Conservation (phyloP, 106 monocot genomes). For the Dendrobium chrysotoxum region DNA sequence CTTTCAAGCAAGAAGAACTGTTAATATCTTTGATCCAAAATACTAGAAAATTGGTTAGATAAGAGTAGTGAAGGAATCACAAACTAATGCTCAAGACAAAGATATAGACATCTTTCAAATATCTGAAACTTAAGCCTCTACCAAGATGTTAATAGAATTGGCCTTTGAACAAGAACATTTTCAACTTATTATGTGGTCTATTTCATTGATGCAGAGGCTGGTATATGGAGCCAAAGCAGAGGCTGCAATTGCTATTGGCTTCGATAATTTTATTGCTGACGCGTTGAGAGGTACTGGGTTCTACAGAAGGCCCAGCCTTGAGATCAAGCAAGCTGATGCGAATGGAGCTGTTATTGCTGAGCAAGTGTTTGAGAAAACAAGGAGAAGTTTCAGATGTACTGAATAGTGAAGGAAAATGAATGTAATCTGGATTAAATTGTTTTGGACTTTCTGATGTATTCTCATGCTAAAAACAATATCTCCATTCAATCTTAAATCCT, state of each 20-base stretch:
- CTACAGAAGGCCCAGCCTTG: constrained; percentile 70
- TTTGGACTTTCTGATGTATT: not conserved
- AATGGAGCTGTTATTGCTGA: constrained; percentile 78
- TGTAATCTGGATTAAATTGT: not conserved
- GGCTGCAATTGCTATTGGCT: constrained; percentile 87
- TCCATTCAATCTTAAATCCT: not conserved
- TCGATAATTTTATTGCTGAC: constrained; percentile 84
- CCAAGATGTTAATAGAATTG: too few relatives aligned
- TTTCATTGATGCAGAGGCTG: constrained; percentile 42
- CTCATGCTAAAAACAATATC: not conserved
- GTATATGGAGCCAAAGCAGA: constrained; percentile 86
- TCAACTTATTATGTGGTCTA: not conserved
- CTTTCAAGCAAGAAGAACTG: too few relatives aligned
- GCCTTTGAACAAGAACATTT: too few relatives aligned
- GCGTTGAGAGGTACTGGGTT: constrained; percentile 66
- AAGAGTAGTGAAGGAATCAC: too few relatives aligned
- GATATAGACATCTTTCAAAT: too few relatives aligned
- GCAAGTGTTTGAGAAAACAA: constrained; percentile 79
- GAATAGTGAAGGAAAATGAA: constrained; percentile 3
- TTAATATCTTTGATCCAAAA: too few relatives aligned
- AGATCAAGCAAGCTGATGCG: constrained; percentile 71
- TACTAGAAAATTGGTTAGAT: too few relatives aligned
- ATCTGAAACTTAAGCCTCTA: too few relatives aligned
- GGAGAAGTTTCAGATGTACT: constrained; percentile 82
- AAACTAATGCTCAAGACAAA: too few relatives aligned